Evolutionary conservation across 78 protist genomes (phyloP), one percentile per base, ranked within the genome.

Genomic region (Mantamonas sphyraenae): DNA sequence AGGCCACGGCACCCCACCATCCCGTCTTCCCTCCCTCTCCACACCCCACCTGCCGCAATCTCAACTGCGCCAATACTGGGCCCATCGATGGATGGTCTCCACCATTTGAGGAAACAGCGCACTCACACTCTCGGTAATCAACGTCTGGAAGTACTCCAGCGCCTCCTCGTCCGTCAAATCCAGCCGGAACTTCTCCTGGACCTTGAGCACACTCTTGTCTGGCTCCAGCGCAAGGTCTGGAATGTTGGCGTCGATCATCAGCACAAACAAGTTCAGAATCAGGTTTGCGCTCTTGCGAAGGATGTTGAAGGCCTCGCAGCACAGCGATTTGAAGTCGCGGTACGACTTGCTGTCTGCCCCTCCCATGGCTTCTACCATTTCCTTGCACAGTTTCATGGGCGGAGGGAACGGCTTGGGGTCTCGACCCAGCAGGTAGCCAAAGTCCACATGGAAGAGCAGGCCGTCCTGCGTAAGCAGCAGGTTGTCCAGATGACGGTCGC

Each of bases 361-460:
- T 19, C 98, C 98, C 97, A 95, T 91, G 35, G 87, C 97, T 22
- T 91, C 87, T 12, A 96, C 92, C 98, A 96, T 96, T 61, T 93
- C 97, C 70, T 81, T 82, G 77, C 75, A 31, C 28, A 90, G 57
- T 72, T 91, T 91, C 94, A 96, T 88, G 9, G 99, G 98, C 56
- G 99, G 97, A 14, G 93, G 86, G 34, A 83, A 77, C 37, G 95
- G 96, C 58, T 86, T 86, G 30, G 98, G 98, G 58, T 94, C 97
- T 12, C 78, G 59, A 35, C 98, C 99, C 16, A 95, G 38, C 33
- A 96, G 93, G 77, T 59, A 96, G 19, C 99, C 99, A 51, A 95
- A 96, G 81, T 96, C 99, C 28, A 96, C 92, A 75, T 96, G 99
- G 72, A 96, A 80, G 5, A 95, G 79, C 53, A 19, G 16, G 10